Evolutionary conservation across 306 rosid genomes (phyloP).

Genomic region (Cucurbita argyrosperma): DNA sequence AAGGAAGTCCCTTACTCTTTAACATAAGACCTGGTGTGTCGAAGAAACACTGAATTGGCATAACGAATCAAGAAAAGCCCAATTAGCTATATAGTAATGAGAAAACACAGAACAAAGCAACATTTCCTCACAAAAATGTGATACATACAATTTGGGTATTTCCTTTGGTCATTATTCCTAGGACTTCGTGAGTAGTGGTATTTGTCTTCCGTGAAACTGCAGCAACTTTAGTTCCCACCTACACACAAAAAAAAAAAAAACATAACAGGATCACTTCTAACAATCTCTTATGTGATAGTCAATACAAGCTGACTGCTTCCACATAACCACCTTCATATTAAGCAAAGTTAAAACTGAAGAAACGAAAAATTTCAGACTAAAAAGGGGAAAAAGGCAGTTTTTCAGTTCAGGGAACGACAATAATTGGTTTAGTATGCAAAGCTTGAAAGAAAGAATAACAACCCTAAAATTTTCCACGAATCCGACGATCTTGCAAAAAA

Average conservation of each 20-base stretch:
- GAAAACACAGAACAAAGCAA: neutral
- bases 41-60: slow-evolving; percentile 67
- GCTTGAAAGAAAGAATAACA: neutral
- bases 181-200: slow-evolving; percentile 92
- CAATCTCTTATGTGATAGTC: neutral
- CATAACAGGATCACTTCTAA: neutral
- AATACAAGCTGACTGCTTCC: neutral
- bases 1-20: slow-evolving; percentile 45
- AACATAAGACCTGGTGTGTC: slow-evolving; percentile 84
- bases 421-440: neutral
- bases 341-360: neutral
- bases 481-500: neutral
- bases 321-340: neutral
- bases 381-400: neutral
- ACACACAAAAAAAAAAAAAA: neutral
- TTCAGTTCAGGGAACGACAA: neutral
- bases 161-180: slow-evolving; percentile 77
- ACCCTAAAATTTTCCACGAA: neutral
- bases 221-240: slow-evolving; percentile 97
- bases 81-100: neutral
- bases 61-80: neutral
- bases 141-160: slow-evolving; percentile 71
- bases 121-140: neutral
- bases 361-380: neutral
- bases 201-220: slow-evolving; percentile 94